These are phyloP conservation scores for Haplosporangium gracile DNA, from an alignment of 192 early-diverging fungal genomes.

Conservation along the genomic window DNA sequence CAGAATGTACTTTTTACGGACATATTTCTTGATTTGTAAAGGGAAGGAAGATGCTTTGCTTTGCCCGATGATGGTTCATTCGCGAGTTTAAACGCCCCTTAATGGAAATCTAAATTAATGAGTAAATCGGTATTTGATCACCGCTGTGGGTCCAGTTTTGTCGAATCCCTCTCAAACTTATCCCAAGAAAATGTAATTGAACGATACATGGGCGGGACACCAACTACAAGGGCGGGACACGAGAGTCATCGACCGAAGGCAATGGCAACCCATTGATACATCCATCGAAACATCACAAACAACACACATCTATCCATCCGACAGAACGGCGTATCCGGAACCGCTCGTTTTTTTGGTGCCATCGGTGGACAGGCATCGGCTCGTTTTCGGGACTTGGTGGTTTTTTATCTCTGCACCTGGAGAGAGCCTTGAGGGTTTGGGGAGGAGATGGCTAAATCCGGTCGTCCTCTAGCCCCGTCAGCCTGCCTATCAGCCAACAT, in stretches of 20 bases:
- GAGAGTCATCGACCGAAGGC: background rate
- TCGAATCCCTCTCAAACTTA: constrained; percentile 53
- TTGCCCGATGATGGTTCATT: background rate
- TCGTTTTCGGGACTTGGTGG: background rate
- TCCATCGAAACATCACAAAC: constrained; percentile 21
- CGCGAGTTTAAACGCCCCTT: background rate
- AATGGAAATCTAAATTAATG: background rate
- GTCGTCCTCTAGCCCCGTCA: background rate
- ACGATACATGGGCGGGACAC: background rate
- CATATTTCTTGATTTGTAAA: background rate
- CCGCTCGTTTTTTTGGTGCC: background rate
- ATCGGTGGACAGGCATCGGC: background rate
- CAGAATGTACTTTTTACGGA: background rate
- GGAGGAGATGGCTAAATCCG: background rate
- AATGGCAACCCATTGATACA: constrained; percentile 18
- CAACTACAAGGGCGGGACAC: background rate
- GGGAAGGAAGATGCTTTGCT: background rate
- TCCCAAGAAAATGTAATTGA: constrained; percentile 46
- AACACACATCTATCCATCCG: constrained; percentile 11
- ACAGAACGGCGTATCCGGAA: background rate
- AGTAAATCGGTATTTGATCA: constrained; percentile 9
- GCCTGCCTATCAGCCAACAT: background rate
- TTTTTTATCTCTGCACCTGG: background rate
- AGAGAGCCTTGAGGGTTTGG: background rate
- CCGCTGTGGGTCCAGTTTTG: background rate